Evolutionary conservation across 371 early-diverging fungal species (phyloP).

Genomic region (Saksenaea oblongispora): DNA sequence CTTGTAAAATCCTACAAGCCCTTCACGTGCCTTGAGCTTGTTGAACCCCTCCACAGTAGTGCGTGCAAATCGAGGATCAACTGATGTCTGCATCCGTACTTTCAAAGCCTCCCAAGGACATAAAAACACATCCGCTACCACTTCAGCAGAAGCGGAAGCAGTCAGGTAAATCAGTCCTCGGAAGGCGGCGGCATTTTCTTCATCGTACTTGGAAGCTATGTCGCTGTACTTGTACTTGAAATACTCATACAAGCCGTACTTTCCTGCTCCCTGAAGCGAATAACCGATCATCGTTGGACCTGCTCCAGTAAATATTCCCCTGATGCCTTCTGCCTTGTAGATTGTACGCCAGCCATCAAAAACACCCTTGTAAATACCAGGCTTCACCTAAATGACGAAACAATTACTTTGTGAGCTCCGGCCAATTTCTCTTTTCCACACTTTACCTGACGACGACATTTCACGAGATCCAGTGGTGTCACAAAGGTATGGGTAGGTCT

Average conservation of each 20-base stretch:
- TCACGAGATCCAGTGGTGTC: constrained; percentile 71
- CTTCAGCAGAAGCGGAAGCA: constrained; percentile 86
- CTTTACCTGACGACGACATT: constrained; percentile 63
- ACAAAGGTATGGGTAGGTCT: constrained; percentile 59
- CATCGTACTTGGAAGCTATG: constrained; percentile 53
- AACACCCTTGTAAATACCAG: constrained; percentile 69
- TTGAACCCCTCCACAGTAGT: constrained; percentile 63
- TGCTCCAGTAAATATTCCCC: constrained; percentile 76
- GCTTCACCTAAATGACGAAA: constrained; percentile 34
- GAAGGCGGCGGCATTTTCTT: constrained; percentile 74
- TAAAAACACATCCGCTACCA: constrained; percentile 82
- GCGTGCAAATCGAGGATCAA: constrained; percentile 62
- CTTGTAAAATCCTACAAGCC: constrained; percentile 69
- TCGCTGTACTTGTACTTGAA: constrained; percentile 76
- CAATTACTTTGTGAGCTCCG: neutral
- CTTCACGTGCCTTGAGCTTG: constrained; percentile 61
- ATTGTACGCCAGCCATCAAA: constrained; percentile 69
- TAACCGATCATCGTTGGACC: constrained; percentile 86
- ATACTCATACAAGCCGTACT: constrained; percentile 88
- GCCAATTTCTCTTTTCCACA: neutral
- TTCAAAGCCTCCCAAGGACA: constrained; percentile 85
- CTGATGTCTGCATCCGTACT: constrained; percentile 75
- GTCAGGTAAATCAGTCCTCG: constrained; percentile 72
- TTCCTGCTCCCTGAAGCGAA: constrained; percentile 85
- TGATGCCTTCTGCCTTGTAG: constrained; percentile 69